Evolutionary conservation across 768 basidiomycete species (phyloP), one percentile per base, ranked within the genome.

Genomic region (Podaxis sp.): DNA sequence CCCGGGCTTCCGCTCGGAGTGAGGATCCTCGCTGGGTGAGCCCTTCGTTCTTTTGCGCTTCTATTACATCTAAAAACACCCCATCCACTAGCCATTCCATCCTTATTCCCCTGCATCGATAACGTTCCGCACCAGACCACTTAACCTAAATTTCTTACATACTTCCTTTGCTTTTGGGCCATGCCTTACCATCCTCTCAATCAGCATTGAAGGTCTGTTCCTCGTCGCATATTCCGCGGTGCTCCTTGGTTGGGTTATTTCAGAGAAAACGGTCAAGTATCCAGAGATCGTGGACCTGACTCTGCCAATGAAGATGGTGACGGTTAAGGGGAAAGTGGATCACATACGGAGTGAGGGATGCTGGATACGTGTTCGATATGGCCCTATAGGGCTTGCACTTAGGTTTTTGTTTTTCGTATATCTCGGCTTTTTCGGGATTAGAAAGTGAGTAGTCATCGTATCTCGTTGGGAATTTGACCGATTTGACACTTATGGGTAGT

Each of bases 401-500:
- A 17, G 11, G 91, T 93, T 72, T 75, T 73, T 95, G 63, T 91
- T 91, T 72, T 93, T 95, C 66, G 87, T 93, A 6, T 92, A 95
- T 68, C 84, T 92, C 46, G 92, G 87, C 2, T 94, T 93, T 74
- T 93, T 93, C 69, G 92, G 92, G 8, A 91, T 85, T 40, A 90
- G 90, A 77, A 92, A 90, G 89, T 90, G 74, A 67, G 89, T 80
- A 13, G 3, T 41, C 40, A n/a, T 41, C 12, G 10, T 41, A 10
- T 41, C 10, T 41, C 40, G 11, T 3, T 10, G 12, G 22, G 13
- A 1, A 49, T 5, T 56, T n/a, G 40, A 10, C 40, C 17, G 12
- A 41, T 2, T 6, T 41, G 40, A 41, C 10, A 17, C 3, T 62
- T 15, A 56, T 37, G 37, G 40, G 40, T 56, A 93, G 90, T 67